These are phyloP conservation scores for Dactylellina haptotyla DNA, from an alignment of 2,329 filamentous ascomycete genomes.

Conservation along the genomic window DNA sequence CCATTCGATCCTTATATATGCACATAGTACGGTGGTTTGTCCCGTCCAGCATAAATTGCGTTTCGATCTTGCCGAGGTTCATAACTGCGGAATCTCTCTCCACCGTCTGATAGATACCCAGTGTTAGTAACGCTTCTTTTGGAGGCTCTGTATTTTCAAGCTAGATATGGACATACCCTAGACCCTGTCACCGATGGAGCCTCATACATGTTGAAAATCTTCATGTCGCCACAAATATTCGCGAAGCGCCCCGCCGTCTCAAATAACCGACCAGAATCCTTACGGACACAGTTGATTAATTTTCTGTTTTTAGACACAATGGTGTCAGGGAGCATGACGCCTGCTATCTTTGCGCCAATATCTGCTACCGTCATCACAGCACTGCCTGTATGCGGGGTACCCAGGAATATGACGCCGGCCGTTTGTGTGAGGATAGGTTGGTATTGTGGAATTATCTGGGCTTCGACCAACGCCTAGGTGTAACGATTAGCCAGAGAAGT, in stretches of 20 bases:
- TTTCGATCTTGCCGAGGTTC: slow-evolving; percentile 44
- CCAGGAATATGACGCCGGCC: slow-evolving; percentile 45
- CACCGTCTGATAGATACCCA: slow-evolving; percentile 18
- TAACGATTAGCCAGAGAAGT: not conserved
- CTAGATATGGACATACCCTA: slow-evolving; percentile 18
- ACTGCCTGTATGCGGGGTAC: slow-evolving; percentile 43
- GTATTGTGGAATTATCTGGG: slow-evolving; percentile 44
- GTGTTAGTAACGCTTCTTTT: too few species aligned
- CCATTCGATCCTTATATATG: slow-evolving; percentile 34
- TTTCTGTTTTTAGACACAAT: slow-evolving; percentile 45
- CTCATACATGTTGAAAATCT: slow-evolving; percentile 50
- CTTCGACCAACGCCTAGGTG: slow-evolving; percentile 40
- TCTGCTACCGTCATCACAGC: slow-evolving; percentile 35
- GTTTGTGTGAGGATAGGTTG: slow-evolving; percentile 44
- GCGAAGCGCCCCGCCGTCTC: slow-evolving; percentile 46
- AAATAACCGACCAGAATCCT: slow-evolving; percentile 39
- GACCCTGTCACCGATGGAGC: slow-evolving; percentile 31
- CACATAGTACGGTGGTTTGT: slow-evolving; percentile 49
- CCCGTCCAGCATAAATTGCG: slow-evolving; percentile 43
- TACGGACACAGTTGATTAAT: slow-evolving; percentile 41
- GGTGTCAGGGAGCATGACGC: slow-evolving; percentile 40
- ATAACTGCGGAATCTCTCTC: slow-evolving; percentile 45
- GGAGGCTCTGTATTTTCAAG: not conserved
- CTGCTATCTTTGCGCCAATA: slow-evolving; percentile 39
- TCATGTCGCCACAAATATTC: slow-evolving; percentile 43